Base-by-base conservation (phyloP, 2,329 filamentous ascomycete genomes). In the Colletotrichum somersetense region DNA sequence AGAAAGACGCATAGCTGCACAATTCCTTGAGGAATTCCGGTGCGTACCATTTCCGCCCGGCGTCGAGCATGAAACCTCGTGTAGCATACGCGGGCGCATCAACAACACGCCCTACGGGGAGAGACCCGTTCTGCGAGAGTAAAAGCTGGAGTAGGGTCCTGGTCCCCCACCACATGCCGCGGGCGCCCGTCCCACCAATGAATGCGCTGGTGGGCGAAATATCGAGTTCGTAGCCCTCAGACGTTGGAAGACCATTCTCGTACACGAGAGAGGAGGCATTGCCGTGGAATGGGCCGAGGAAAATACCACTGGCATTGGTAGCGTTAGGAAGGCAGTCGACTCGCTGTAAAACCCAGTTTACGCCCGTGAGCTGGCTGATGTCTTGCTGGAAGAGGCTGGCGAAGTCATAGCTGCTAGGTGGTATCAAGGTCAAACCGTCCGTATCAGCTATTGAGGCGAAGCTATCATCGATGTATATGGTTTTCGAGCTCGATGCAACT, bases 141-240 rank as follows among this genome's bases (percentile, higher is more conserved):
- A 84, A 71, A 11, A 84, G 66, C 74, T 86, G 84, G 5, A 86
- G 73, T 12, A 86, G 75, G 2, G 84, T 85, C 44, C 84, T 78
- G 10, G 84, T 86, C 57, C 84, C 84, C 84, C 84, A 86, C 76
- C 82, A 86, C 77, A 84, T 81, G 20, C 84, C 84, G 50, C 83
- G 79, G 33, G 84, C 80, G 12, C 84, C 84, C 1, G 81, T 78
- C 2, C 84, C 84, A 38, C 79, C 77, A 44, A 86, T 82, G 56
- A 76, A 79, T 11, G 82, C 80, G 20, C 77, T 77, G 1, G 75
- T 75, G 20, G 77, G 67, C 2, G 75, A 72, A 7, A 87, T 76
- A 18, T 81, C 78, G 0, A 89, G 74, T 52, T 82, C 80, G 67
- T 89, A 89, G 1, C 83, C 87, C 76, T 89, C 87, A 61, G 87